Base-by-base conservation (phyloP, 1,284 basidiomycete genomes). In the Gastroboletus turbinatus region DNA sequence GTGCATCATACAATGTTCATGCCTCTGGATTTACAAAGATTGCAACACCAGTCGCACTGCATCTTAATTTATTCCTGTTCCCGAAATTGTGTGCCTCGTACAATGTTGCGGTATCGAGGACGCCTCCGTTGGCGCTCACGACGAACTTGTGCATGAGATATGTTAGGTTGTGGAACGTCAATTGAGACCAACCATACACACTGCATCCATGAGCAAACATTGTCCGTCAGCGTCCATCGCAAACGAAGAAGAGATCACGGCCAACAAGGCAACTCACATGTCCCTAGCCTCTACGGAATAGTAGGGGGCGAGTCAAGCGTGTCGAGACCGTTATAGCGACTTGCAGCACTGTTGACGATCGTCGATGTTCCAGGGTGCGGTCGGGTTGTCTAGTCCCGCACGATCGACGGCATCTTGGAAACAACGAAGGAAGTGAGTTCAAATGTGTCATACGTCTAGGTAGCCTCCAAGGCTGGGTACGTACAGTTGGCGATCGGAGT, bases 241-340 rank as follows among this genome's bases (percentile, higher is more conserved):
- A 8, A 5, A 8, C 1, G 11, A 43, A 33, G 13, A 19, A 30
- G 11, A 9, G 23, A 43, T 13, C 17, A 27, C 7, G 25, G 25
- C 42, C 25, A 27, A 19, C n/a, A n/a, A 29, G 11, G 25, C 17
- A n/a, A 62, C 65, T 46, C 52, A 71, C 68, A n/a, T 38, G 47
- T 68, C 63, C 2, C 27, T 51, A 3, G 53, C 50, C 1, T 52
- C 13, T 16, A 52, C 65, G 1, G 53, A 27, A 13, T 48, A 71
- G 21, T 52, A 49, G 58, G 55, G 7, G n/a, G 16, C 0, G 32
- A 2, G 0, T 0, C 3, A 19, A 71, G 46, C 2, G 58, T 16
- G 46, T 71, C 67, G 23, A 69, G 68, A 7, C 68, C 68, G 30
- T 68, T 67, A 10, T 68, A 68, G 35, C 71, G 67, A 21, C 68